phyloP scores from a whole-genome alignment of 202 grass and related monocot genomes.

The Saccharum hybrid region DNA sequence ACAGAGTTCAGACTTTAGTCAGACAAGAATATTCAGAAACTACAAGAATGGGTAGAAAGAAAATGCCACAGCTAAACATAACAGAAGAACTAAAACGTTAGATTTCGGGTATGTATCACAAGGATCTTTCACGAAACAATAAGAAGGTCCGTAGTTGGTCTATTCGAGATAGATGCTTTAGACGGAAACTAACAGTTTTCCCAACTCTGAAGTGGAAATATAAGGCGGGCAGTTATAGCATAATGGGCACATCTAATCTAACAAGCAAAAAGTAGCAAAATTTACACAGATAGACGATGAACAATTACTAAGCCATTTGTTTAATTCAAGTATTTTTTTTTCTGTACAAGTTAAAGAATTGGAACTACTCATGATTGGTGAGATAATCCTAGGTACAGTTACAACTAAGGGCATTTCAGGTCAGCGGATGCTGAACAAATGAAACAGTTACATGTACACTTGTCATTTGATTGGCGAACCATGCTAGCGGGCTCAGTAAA shows the following conservation, averaged over 20 bases:
- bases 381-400: neutral
- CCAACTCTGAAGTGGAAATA: neutral
- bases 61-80: neutral
- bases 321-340: neutral
- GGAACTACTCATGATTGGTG: neutral
- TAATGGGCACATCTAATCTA: neutral
- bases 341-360: neutral
- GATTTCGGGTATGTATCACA: neutral
- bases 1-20: slow-evolving; percentile 20
- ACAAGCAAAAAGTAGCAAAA: neutral
- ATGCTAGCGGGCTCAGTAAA: neutral
- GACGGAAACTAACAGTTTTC: too few species aligned
- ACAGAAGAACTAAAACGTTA: neutral
- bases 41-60: neutral
- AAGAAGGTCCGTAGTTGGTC: neutral
- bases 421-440: neutral
- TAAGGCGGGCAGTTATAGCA: neutral
- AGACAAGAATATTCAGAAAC: slow-evolving; percentile 10
- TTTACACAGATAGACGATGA: neutral
- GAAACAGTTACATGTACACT: neutral
- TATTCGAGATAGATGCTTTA: neutral
- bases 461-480: neutral
- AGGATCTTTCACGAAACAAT: slow-evolving; percentile 1
- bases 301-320: neutral
- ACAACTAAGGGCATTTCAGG: neutral